Evolutionary conservation across 345 rosid genomes (phyloP), one percentile per base, ranked within the genome.

Genomic region (Raphanus sativus): DNA sequence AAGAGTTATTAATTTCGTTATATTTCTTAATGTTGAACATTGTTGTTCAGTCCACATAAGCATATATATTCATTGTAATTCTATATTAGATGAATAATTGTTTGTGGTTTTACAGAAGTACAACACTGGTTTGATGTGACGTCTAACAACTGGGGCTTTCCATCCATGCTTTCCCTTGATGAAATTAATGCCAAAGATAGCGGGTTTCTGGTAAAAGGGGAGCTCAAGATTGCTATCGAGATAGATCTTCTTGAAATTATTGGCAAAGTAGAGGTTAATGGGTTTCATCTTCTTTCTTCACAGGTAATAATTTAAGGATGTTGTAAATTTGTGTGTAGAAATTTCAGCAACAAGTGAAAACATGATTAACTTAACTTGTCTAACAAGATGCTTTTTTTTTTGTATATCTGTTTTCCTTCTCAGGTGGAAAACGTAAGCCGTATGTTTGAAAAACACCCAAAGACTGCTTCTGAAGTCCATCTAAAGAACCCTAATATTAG

Each of bases 141-240:
- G n/a, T 8, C 38, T 13, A 1, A 1, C 63, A 12, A 0, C 40
- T 59, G 55, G 74, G 74, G 74, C 16, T n/a, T 26, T 6, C 15
- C 66, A n/a, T 9, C 8, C 5, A 1, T 60, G 28, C 48, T 71
- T 71, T 2, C 38, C 10, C 66, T 62, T 24, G 3, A 3, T n/a
- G 38, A 71, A 38, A 16, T 62, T 4, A 3, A 71, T 61, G 42
- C 59, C 45, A 45, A 61, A 16, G 25, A 29, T 62, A 28, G 75
- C 1, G 69, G 69, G 34, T 73, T 62, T 48, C 69, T 61, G 4
- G 65, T 79, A 61, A 87, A 87, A 75, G 94, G 89, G 59, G 79
- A 84, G 2, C 85, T 88, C 67, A 72, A 86, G 3, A 74, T 94
- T 60, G 96, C 84, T 84, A 90, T 83, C 65, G 96, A 90, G 80